These are phyloP conservation scores for Trichophaea hybrida DNA, from an alignment of 2,329 filamentous ascomycete genomes.

Conservation along the genomic window DNA sequence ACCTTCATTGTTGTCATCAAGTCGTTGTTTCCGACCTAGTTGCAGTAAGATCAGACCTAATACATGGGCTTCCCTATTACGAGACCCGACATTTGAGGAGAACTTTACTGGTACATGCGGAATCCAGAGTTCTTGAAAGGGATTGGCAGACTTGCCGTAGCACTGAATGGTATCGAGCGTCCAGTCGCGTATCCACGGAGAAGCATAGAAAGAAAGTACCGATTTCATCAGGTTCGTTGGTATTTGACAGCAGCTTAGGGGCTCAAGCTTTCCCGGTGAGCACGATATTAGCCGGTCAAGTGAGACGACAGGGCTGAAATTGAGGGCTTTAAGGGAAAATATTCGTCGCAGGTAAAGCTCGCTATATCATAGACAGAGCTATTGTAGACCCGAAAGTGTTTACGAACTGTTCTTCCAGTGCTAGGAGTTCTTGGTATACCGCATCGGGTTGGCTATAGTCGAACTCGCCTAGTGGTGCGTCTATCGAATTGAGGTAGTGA, in stretches of 20 bases:
- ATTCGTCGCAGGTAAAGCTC: too few species aligned
- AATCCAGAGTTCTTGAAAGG: slow-evolving; percentile 5
- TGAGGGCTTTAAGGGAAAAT: too few species aligned
- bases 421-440: not conserved
- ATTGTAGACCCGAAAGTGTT: not conserved
- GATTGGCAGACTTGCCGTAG: not conserved
- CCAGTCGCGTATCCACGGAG: slow-evolving; percentile 3
- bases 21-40: not conserved
- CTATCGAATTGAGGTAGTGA: not conserved
- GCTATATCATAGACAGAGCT: not conserved
- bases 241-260: slow-evolving; percentile 1
- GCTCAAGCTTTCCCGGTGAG: too few species aligned
- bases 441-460: not conserved
- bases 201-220: slow-evolving; percentile 3
- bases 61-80: slow-evolving; percentile 5
- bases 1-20: not conserved
- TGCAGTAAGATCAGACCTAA: slow-evolving; percentile 9
- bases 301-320: not conserved
- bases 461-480: not conserved
- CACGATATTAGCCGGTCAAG: not conserved
- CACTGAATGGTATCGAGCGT: not conserved
- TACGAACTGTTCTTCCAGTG: not conserved
- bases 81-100: not conserved
- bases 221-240: slow-evolving; percentile 3
- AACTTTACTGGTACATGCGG: not conserved